Evolutionary conservation across 148 eudicot species (phyloP).

Genomic region (Chenopodium suecicum): DNA sequence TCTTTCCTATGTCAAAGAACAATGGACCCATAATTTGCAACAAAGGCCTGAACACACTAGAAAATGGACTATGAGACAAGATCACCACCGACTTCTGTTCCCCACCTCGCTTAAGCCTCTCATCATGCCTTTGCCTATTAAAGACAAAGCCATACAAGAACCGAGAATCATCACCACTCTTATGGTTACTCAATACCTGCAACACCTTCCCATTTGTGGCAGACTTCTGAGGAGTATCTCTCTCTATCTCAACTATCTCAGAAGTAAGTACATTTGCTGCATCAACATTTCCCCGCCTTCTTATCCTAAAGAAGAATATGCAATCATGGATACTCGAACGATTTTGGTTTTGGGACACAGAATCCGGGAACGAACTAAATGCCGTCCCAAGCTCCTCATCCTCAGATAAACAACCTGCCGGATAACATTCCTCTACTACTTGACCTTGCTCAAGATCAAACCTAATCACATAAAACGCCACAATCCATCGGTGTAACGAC

Average conservation of each 20-base stretch:
- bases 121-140: constrained; percentile 97
- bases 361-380: constrained; percentile 91
- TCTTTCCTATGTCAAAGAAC: constrained; percentile 86
- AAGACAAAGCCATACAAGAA: constrained; percentile 91
- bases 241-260: constrained; percentile 46
- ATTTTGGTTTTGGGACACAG: constrained; percentile 84
- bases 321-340: constrained; percentile 87
- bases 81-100: constrained; percentile 97
- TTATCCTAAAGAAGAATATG: constrained; percentile 84
- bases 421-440: constrained; percentile 88
- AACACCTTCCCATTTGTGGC: constrained; percentile 14
- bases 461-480: constrained; percentile 77
- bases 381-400: constrained; percentile 86
- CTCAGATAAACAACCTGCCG: constrained; percentile 60
- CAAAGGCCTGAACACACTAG: constrained; percentile 84
- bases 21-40: constrained; percentile 93
- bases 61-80: constrained; percentile 77
- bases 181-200: constrained; percentile 9
- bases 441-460: constrained; percentile 98
- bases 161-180: constrained; percentile 26
- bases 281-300: constrained; percentile 38
- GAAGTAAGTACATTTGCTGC: constrained; percentile 29
- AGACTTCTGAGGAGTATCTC: constrained; percentile 22
- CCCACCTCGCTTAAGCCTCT: constrained; percentile 94
- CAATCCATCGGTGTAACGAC: constrained; percentile 69